phyloP scores from a whole-genome alignment of 2,329 filamentous ascomycete genomes.

The Fusarium cyanostomum region DNA sequence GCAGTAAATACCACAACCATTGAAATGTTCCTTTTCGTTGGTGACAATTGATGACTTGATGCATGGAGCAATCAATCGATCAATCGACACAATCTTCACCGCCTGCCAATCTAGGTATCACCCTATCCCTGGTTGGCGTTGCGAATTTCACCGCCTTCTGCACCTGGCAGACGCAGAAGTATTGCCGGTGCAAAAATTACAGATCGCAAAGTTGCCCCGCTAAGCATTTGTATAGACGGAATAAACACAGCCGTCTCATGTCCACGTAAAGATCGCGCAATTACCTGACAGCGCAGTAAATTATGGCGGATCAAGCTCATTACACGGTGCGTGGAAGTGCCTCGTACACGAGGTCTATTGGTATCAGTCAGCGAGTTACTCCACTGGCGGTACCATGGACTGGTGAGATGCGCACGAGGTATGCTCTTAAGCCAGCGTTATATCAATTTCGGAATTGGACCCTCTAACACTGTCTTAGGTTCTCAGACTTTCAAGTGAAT shows the following conservation, averaged over 20 bases:
- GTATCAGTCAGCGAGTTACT: conserved; percentile 53
- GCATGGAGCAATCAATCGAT: background rate
- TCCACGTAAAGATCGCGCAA: conserved; percentile 10
- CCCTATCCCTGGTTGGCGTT: background rate
- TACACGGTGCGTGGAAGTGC: conserved; percentile 45
- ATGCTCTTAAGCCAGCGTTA: conserved; percentile 13
- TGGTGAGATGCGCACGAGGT: conserved; percentile 53
- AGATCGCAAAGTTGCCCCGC: conserved; percentile 36
- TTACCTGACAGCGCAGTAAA: background rate
- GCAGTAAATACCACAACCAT: too few species aligned
- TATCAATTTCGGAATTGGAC: background rate
- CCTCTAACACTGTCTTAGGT: conserved; percentile 58
- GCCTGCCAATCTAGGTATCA: conserved; percentile 29
- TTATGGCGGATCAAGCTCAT: conserved; percentile 47
- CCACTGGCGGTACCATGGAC: conserved; percentile 51
- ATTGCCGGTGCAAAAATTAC: conserved; percentile 42
- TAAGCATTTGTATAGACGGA: conserved; percentile 11
- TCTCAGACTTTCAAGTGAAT: conserved; percentile 92
- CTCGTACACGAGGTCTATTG: conserved; percentile 49
- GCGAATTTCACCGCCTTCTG: conserved; percentile 29
- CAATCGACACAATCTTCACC: conserved; percentile 26
- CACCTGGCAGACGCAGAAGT: background rate
- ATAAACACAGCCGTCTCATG: conserved; percentile 28
- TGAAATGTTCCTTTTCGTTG: too few species aligned
- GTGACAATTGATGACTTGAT: too few species aligned